Evolutionary conservation across 345 rosid species (phyloP).

Genomic region (Salix purpurea): DNA sequence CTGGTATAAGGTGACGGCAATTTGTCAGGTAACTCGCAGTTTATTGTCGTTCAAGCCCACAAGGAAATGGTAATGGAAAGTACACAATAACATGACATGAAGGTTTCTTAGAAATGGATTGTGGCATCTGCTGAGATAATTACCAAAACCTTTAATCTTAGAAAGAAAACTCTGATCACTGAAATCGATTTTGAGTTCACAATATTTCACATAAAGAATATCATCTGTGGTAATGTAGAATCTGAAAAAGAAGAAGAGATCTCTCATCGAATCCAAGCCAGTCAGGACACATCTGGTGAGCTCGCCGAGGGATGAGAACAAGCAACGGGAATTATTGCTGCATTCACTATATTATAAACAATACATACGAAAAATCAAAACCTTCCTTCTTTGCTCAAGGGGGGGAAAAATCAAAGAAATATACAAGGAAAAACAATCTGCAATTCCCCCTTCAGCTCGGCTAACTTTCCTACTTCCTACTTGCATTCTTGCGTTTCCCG

Average conservation of each 20-base stretch:
- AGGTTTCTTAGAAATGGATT: too few relatives aligned
- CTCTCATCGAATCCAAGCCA: slow-evolving; percentile 23
- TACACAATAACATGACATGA: too few relatives aligned
- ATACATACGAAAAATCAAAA: slow-evolving; percentile 23
- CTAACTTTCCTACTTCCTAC: slow-evolving; percentile 47
- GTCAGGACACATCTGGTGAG: slow-evolving; percentile 18
- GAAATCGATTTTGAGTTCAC: neutral
- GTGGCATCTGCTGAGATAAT: too few relatives aligned
- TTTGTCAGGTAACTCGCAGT: too few relatives aligned
- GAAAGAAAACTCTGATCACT: neutral
- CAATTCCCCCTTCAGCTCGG: slow-evolving; percentile 32
- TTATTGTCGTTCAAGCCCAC: too few relatives aligned
- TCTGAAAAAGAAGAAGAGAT: neutral
- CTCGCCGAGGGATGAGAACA: slow-evolving; percentile 18
- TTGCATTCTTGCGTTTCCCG: slow-evolving; percentile 57
- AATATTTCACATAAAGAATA: slow-evolving; percentile 3
- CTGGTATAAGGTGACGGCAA: too few relatives aligned
- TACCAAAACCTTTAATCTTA: neutral
- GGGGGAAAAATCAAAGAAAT: slow-evolving; percentile 14
- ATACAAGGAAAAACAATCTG: slow-evolving; percentile 15
- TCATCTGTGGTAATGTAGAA: slow-evolving; percentile 8
- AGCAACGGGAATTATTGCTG: slow-evolving; percentile 56
- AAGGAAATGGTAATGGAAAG: too few relatives aligned
- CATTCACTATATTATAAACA: slow-evolving; percentile 29
- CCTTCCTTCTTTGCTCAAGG: slow-evolving; percentile 13